These are phyloP conservation scores for Sphaerulina populicola DNA, from an alignment of 2,329 filamentous ascomycete genomes.

Conservation along the genomic window DNA sequence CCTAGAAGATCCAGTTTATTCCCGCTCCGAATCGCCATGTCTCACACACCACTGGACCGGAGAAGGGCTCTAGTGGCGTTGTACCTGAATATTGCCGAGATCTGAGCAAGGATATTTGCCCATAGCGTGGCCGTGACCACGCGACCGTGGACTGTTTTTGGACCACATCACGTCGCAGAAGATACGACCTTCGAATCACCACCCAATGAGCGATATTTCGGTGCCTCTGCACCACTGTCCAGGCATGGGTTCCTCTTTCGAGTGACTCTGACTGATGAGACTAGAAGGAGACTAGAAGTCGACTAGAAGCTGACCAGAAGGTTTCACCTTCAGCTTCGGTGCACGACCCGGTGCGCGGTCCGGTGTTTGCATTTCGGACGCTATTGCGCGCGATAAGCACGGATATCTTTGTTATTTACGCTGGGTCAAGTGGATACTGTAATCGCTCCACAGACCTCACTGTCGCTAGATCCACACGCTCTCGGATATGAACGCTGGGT, in stretches of 20 bases:
- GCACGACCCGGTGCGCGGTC: neutral
- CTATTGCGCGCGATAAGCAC: neutral
- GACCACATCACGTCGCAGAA: constrained; percentile 3
- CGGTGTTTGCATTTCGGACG: neutral
- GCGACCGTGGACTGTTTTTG: neutral
- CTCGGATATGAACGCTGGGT: too few species aligned
- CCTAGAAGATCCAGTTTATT: constrained; percentile 4
- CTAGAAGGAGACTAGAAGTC: constrained; percentile 7
- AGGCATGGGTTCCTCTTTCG: neutral
- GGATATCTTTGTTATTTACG: too few species aligned
- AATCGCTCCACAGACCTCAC: too few species aligned
- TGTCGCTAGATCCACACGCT: too few species aligned
- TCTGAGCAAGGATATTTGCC: neutral
- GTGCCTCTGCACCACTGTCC: neutral
- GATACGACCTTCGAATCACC: constrained; percentile 3
- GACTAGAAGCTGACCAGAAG: constrained; percentile 5
- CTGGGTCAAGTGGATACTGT: too few species aligned
- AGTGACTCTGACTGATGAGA: neutral
- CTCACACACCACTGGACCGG: constrained; percentile 5
- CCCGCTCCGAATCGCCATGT: constrained; percentile 4
- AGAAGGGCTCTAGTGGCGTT: neutral
- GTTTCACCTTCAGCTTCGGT: neutral
- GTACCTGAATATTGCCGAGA: constrained; percentile 2
- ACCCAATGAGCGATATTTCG: neutral
- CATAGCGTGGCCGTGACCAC: neutral